These are phyloP conservation scores for Fusarium sp. DNA, from an alignment of 2,329 filamentous ascomycete genomes.

Conservation along the genomic window DNA sequence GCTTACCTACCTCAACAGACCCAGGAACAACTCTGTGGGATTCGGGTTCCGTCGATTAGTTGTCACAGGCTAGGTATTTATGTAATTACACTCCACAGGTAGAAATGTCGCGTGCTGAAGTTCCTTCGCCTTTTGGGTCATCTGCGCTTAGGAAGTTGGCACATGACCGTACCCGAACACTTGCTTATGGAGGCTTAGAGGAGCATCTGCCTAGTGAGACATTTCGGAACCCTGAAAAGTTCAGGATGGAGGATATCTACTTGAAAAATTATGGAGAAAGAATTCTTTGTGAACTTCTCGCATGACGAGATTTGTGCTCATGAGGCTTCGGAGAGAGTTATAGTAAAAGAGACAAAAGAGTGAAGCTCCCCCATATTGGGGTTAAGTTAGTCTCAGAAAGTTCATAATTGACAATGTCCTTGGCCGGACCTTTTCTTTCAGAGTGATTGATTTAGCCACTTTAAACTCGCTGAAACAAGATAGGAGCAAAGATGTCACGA, in stretches of 20 bases:
- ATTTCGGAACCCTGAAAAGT: conserved; percentile 2
- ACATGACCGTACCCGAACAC: conserved; percentile 40
- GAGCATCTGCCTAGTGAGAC: conserved; percentile 40
- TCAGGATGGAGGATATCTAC: neutral
- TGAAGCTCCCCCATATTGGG: conserved; percentile 5
- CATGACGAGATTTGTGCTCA: conserved; percentile 41
- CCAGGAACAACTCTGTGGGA: neutral
- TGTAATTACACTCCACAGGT: conserved; percentile 8
- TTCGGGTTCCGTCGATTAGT: neutral
- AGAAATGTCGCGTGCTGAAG: conserved; percentile 35
- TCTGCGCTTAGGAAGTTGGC: conserved; percentile 21
- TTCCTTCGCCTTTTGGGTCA: conserved; percentile 32
- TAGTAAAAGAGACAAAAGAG: conserved; percentile 31
- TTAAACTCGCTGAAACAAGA: neutral
- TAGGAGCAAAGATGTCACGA: conserved; percentile 25
- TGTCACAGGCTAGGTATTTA: neutral
- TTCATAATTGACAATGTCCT: neutral
- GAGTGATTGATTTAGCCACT: neutral
- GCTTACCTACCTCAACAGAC: neutral
- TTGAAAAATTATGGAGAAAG: conserved; percentile 14
- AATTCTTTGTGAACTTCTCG: conserved; percentile 26
- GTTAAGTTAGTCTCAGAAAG: conserved; percentile 4
- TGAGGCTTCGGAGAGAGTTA: conserved; percentile 18
- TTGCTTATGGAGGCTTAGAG: conserved; percentile 37
- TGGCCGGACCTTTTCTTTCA: neutral